phyloP scores from a whole-genome alignment of 1,139 yeast genomes.

The Suzukiozyma palmioleophila region DNA sequence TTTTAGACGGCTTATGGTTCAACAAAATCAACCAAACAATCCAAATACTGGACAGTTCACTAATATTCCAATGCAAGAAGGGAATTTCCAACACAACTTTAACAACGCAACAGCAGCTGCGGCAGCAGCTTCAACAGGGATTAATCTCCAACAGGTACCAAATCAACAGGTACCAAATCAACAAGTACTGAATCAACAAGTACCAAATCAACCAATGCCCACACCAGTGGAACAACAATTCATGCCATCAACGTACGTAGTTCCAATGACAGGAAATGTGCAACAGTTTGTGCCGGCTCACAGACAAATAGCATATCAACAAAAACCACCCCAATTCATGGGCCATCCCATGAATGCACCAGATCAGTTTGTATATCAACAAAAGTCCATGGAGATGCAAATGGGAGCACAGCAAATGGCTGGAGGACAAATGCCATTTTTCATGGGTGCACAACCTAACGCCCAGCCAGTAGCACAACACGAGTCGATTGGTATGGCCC shows the following conservation, averaged over 20 bases:
- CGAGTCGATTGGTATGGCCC: not conserved
- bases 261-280: slow-evolving; percentile 1
- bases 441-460: slow-evolving; percentile 3
- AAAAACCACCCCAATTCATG: slow-evolving; percentile 1
- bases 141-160: slow-evolving; percentile 1
- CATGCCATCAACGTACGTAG: slow-evolving; percentile 1
- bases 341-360: slow-evolving; percentile 4
- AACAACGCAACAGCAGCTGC: slow-evolving; percentile 2
- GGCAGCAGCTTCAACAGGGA: slow-evolving; percentile 1
- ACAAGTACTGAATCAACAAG: slow-evolving; percentile 1
- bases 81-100: not conserved
- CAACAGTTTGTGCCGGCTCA: slow-evolving; percentile 7
- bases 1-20: slow-evolving; percentile 5
- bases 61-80: not conserved
- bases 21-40: slow-evolving; percentile 1
- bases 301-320: slow-evolving; percentile 5
- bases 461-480: not conserved
- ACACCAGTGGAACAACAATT: not conserved
- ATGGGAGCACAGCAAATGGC: not conserved
- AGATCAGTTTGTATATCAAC: slow-evolving; percentile 1
- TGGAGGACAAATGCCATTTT: slow-evolving; percentile 7
- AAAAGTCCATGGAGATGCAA: slow-evolving; percentile 2
- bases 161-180: slow-evolving; percentile 1
- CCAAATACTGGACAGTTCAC: not conserved
- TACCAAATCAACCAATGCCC: not conserved